Conservation (phyloP, 805 yeast species). For the Metschnikowia lachancei region DNA sequence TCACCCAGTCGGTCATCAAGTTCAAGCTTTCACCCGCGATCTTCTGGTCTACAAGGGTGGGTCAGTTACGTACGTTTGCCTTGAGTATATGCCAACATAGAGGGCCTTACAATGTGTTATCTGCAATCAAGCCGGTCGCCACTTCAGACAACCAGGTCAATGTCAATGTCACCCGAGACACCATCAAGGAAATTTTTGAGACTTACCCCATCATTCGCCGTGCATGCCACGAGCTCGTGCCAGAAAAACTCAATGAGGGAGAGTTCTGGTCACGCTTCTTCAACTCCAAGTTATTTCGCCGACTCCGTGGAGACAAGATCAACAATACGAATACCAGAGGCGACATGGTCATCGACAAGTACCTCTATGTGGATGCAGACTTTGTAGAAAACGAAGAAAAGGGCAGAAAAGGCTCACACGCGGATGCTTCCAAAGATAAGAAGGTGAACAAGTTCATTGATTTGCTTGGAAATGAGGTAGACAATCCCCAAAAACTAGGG, state of each 20-base stretch:
- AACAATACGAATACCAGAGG: conserved; percentile 69
- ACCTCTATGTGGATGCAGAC: conserved; percentile 68
- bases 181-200: conserved; percentile 81
- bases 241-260: conserved; percentile 73
- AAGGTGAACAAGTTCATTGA: conserved; percentile 72
- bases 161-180: conserved; percentile 87
- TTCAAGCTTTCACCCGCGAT: conserved; percentile 73
- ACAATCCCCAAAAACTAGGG: conserved; percentile 72
- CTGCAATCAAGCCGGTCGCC: conserved; percentile 92
- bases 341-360: conserved; percentile 81
- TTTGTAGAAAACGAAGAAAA: conserved; percentile 38
- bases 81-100: conserved; percentile 77
- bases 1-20: conserved; percentile 83
- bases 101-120: conserved; percentile 91
- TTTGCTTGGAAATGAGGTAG: conserved; percentile 75
- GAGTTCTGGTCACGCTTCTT: conserved; percentile 97
- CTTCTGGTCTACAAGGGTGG: conserved; percentile 83
- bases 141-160: conserved; percentile 90
- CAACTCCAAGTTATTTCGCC: conserved; percentile 81
- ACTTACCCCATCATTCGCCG: conserved; percentile 88
- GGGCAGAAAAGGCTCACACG: conserved; percentile 31
- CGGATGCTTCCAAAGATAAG: conserved; percentile 38
- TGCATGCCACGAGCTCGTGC: conserved; percentile 90
- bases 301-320: conserved; percentile 84
- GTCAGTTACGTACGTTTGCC: conserved; percentile 80